Base-by-base conservation (phyloP, 2,329 filamentous ascomycete species). In the Pleoardoris graminearum region DNA sequence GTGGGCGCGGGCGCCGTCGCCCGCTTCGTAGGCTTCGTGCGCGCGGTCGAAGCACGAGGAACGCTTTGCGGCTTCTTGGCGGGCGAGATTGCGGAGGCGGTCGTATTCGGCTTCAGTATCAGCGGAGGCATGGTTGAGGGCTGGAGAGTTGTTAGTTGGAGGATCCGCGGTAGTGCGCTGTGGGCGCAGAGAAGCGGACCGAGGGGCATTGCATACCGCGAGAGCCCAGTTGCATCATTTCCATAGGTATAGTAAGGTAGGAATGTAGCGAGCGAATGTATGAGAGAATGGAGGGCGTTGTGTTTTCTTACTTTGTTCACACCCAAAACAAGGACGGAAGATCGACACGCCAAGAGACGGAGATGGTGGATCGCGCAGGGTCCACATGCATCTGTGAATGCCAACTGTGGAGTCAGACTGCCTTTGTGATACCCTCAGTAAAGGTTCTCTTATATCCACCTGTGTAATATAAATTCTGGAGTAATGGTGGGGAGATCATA, bases 1-100 rank as follows among this genome's bases (percentile, higher is more conserved):
- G 73, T 97, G 91, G 45, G 94, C 94, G n/a, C 72, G 78, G 16
- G 84, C 90, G 61, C 91, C 90, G 72, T 97, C 91, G 69, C 93
- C 92, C 51, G 79, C 81, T 56, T 86, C 78, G 79, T 97, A 97
- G 21, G 93, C 93, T 70, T 91, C 80, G 66, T 89, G 86, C 17
- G 73, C 67, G 50, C 65, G 69, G 58, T 90, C 84, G 68, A 91
- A 92, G 77, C 89, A 96, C 47, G 83, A 81, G 58, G 84, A 84
- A 62, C 90, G 88, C 77, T 94, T 90, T 46, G 81, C 78, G 53
- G 88, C 90, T 79, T 96, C 92, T 65, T 85, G 81, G 58, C 90
- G 86, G 16, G 93, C 94, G 16, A 92, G 82, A 62, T 88, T 86
- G 67, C 94, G 90, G 38, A 97, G 83, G 48, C 90, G 89, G 72